A percentile compares a stretch with the other conserved stretches of the same genome.
Evolutionary conservation across 139 green algal genomes (phyloP).

Genomic region (Choricystis sp.): DNA sequence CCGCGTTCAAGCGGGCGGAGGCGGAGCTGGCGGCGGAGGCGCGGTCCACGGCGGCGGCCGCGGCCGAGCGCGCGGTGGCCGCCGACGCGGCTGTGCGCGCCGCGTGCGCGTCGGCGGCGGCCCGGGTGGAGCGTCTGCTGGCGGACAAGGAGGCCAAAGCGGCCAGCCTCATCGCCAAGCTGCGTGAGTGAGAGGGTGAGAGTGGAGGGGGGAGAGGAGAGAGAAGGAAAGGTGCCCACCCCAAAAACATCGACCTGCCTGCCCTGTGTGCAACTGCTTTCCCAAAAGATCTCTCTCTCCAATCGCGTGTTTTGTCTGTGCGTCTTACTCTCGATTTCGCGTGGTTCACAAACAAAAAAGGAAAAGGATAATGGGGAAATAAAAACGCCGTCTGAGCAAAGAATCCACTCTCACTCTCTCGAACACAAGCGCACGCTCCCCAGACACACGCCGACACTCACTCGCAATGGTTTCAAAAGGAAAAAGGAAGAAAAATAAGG

Average conservation of each 20-base stretch:
- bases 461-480: neutral
- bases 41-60: neutral
- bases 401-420: neutral
- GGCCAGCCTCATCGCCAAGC: no score
- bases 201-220: no score
- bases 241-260: no score
- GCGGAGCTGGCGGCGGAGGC: neutral
- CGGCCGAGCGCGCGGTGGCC: neutral
- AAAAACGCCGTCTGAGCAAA: neutral
- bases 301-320: no score
- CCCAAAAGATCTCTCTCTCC: no score
- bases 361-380: neutral
- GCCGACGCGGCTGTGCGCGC: constrained; percentile 1
- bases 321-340: no score
- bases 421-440: neutral
- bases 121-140: no score
- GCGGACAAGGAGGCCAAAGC: no score
- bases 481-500: neutral
- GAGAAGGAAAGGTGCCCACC: no score
- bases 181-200: no score
- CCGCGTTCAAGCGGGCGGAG: neutral
- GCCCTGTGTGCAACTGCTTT: no score
- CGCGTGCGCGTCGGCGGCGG: no score
- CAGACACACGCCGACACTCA: neutral
- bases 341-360: neutral